Percentiles rank a stretch among this genome's conserved stretches.
Conservation (phyloP, 306 rosid genomes). For the Dryas octopetala region DNA sequence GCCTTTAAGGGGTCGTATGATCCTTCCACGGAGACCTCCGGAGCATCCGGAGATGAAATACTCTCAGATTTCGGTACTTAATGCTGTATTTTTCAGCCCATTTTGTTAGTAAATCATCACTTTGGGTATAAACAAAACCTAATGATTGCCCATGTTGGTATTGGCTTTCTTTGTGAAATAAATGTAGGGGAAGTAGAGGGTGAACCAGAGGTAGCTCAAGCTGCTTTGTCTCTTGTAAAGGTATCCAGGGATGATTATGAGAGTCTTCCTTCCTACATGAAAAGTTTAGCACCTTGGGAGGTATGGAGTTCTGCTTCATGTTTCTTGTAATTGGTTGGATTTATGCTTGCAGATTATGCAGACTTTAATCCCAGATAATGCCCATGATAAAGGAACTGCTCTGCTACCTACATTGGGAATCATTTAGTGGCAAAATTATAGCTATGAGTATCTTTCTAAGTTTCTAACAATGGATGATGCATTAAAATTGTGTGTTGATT, state of each 20-base stretch:
- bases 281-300: constrained; percentile 88
- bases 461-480: background rate
- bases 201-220: constrained; percentile 34
- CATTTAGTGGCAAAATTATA: background rate
- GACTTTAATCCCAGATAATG: background rate
- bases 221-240: constrained; percentile 38
- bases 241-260: constrained; percentile 63
- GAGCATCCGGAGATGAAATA: constrained; percentile 29
- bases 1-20: constrained; percentile 29
- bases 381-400: background rate
- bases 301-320: constrained; percentile 38
- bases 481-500: background rate
- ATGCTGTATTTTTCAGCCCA: constrained; percentile 1
- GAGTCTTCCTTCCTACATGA: constrained; percentile 75
- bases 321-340: constrained; percentile 14
- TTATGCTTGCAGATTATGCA: background rate
- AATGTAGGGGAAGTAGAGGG: constrained; percentile 39
- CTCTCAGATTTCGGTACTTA: constrained; percentile 33
- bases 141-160: background rate
- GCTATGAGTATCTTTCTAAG: background rate
- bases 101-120: background rate
- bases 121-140: background rate
- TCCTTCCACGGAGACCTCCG: constrained; percentile 18
- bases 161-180: constrained; percentile 5
- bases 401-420: background rate